phyloP scores from a whole-genome alignment of 2,329 filamentous ascomycete genomes.

The Sporothrix schenckii region DNA sequence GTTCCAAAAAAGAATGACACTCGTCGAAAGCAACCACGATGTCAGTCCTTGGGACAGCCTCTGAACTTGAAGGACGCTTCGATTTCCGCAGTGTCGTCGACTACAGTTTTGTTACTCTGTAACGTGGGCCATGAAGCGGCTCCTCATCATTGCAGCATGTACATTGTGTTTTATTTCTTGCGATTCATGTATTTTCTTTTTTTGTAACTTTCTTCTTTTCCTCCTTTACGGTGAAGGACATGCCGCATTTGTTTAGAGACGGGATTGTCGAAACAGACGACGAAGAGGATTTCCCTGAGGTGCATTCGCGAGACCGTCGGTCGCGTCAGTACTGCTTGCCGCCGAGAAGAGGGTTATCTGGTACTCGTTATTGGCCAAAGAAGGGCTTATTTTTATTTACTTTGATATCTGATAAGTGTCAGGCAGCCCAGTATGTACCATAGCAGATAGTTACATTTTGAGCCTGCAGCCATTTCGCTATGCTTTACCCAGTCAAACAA shows the following conservation, averaged over 20 bases:
- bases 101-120: slow-evolving; percentile 20
- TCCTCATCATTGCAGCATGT: background rate
- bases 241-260: background rate
- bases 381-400: slow-evolving; percentile 28
- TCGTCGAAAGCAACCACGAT: slow-evolving; percentile 32
- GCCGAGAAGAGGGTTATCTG: background rate
- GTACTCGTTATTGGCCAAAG: slow-evolving; percentile 2
- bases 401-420: slow-evolving; percentile 30
- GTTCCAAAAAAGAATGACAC: slow-evolving; percentile 35
- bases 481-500: slow-evolving; percentile 28
- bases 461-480: slow-evolving; percentile 15
- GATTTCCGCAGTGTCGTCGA: slow-evolving; percentile 13
- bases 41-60: slow-evolving; percentile 30
- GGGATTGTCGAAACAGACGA: background rate
- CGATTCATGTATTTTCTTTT: background rate
- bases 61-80: background rate
- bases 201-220: background rate
- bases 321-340: background rate
- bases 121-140: background rate
- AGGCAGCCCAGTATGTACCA: slow-evolving; percentile 32
- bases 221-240: no score
- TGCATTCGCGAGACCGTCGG: background rate
- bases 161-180: slow-evolving; percentile 20
- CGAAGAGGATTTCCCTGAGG: no score
- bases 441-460: slow-evolving; percentile 27